A percentile compares a stretch with the other conserved stretches of the same genome.
phyloP scores from a whole-genome alignment of 805 yeast species.

The Lachancea dasiensis region DNA sequence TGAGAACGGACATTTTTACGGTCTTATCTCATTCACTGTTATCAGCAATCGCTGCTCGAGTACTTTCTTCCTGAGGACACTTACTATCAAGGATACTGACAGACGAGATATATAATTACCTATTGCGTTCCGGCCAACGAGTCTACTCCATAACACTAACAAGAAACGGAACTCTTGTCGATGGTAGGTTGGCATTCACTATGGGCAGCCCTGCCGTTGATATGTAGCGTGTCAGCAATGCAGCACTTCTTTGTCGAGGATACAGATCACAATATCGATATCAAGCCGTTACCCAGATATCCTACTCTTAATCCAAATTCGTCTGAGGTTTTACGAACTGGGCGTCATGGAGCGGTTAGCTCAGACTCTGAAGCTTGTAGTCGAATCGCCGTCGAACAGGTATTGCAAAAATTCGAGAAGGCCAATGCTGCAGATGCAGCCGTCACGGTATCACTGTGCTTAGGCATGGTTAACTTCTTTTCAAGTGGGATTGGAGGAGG shows the following conservation, averaged over 20 bases:
- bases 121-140: too few species aligned
- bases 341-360: conserved; percentile 31
- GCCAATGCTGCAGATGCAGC: conserved; percentile 95
- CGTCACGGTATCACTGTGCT: conserved; percentile 79
- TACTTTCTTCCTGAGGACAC: conserved; percentile 1
- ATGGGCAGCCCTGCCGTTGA: neutral
- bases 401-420: conserved; percentile 27
- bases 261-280: conserved; percentile 34
- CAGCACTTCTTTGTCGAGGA: conserved; percentile 6
- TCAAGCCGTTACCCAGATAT: conserved; percentile 32
- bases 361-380: conserved; percentile 35
- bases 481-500: conserved; percentile 95
- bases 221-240: neutral
- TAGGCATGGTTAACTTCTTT: conserved; percentile 77
- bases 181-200: neutral
- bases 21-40: too few species aligned
- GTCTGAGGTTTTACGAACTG: conserved; percentile 17
- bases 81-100: too few species aligned
- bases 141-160: too few species aligned
- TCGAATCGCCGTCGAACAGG: conserved; percentile 21
- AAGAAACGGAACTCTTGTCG: neutral
- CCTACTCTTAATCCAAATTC: conserved; percentile 35
- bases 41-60: too few species aligned
- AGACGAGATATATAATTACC: too few species aligned
- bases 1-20: too few species aligned